These are phyloP conservation scores for Marchantia paleacea DNA, from an alignment of 225 moss, liverwort and hornwort species.

Conservation along the genomic window DNA sequence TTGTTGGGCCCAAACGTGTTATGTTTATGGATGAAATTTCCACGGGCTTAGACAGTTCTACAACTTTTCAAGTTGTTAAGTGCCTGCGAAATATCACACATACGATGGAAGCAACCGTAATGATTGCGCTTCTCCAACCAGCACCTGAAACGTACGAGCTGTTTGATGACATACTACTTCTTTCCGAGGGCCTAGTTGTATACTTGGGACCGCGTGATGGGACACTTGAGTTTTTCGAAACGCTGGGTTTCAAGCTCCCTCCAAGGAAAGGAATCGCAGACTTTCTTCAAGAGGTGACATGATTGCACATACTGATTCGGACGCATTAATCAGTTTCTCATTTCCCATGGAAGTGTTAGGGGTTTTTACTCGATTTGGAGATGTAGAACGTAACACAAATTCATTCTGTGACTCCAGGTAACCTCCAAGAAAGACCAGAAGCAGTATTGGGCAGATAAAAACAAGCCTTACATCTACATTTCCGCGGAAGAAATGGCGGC, in stretches of 20 bases:
- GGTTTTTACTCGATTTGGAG: no score
- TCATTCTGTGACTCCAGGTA: conserved; percentile 15
- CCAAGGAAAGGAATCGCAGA: conserved; percentile 43
- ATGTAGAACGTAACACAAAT: not conserved
- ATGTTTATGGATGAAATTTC: conserved; percentile 49
- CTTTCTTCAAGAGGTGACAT: conserved; percentile 42
- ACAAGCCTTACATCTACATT: conserved; percentile 31
- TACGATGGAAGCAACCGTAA: conserved; percentile 31
- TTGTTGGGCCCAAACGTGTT: conserved; percentile 36
- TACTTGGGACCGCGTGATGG: conserved; percentile 36
- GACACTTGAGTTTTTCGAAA: conserved; percentile 38
- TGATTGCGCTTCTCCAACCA: conserved; percentile 45
- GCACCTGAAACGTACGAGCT: conserved; percentile 46
- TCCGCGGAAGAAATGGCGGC: conserved; percentile 28
- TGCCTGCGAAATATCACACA: conserved; percentile 39
- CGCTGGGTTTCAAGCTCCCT: conserved; percentile 38
- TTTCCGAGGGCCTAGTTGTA: conserved; percentile 38
- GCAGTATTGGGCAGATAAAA: conserved; percentile 42
- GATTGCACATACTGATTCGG: not conserved
- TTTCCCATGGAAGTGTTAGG: no score
- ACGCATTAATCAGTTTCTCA: not conserved
- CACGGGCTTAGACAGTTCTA: conserved; percentile 43
- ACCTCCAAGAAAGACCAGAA: conserved; percentile 44
- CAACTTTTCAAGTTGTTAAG: conserved; percentile 38
- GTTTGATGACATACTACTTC: conserved; percentile 40